A percentile compares a stretch with the other conserved stretches of the same genome.
phyloP scores from a whole-genome alignment of 2,329 filamentous ascomycete species.

The Colletotrichum caudatum region DNA sequence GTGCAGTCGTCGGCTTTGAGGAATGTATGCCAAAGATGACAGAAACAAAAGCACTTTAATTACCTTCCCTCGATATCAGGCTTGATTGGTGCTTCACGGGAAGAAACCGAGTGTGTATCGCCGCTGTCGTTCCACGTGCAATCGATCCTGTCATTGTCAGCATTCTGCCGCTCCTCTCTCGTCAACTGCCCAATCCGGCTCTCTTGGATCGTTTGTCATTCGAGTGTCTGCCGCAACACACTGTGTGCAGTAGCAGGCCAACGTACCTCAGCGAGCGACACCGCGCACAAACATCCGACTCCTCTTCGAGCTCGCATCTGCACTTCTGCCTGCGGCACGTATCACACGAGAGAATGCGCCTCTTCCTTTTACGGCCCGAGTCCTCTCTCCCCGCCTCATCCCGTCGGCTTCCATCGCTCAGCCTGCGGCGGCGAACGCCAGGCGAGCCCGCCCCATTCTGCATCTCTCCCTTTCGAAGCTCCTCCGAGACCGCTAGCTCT shows the following conservation, averaged over 20 bases:
- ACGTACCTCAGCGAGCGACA: conserved; percentile 39
- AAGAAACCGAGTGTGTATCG: conserved; percentile 35
- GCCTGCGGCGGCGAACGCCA: conserved; percentile 17
- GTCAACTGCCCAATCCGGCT: neutral
- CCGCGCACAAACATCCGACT: conserved; percentile 38
- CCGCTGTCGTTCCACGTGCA: conserved; percentile 41
- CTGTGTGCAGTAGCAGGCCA: neutral
- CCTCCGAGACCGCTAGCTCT: neutral
- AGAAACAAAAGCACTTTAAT: neutral
- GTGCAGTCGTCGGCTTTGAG: neutral
- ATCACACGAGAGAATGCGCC: conserved; percentile 40
- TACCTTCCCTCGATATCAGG: conserved; percentile 32
- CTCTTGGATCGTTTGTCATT: neutral
- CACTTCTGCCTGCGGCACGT: conserved; percentile 41
- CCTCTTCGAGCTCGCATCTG: conserved; percentile 37
- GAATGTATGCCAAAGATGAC: neutral
- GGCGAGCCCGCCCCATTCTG: neutral
- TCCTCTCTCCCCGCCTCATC: conserved; percentile 24
- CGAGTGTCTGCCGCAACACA: neutral
- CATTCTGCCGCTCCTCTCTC: neutral
- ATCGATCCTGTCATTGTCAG: conserved; percentile 22
- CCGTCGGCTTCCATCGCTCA: conserved; percentile 33
- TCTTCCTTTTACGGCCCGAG: conserved; percentile 35
- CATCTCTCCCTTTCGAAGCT: conserved; percentile 6
- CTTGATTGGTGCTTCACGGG: conserved; percentile 21